phyloP scores from a whole-genome alignment of 371 early-diverging fungal genomes.

The Mucor indicus region DNA sequence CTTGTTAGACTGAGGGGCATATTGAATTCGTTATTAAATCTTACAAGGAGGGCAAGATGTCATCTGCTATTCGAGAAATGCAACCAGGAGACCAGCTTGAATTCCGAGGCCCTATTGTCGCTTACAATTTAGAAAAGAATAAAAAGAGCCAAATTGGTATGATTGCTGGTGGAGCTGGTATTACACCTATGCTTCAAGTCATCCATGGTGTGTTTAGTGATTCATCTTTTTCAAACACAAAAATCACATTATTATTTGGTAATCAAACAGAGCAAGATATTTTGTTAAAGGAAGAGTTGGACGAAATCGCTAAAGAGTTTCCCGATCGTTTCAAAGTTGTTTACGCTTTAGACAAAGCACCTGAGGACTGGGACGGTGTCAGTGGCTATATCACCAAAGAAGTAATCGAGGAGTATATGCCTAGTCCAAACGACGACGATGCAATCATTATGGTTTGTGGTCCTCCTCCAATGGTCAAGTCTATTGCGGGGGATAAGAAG shows the following conservation, averaged over 20 bases:
- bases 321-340: conserved; percentile 79
- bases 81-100: conserved; percentile 82
- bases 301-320: conserved; percentile 58
- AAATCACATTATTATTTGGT: conserved; percentile 84
- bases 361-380: conserved; percentile 64
- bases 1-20: conserved; percentile 55
- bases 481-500: conserved; percentile 80
- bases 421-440: conserved; percentile 51
- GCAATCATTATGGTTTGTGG: conserved; percentile 88
- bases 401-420: conserved; percentile 65
- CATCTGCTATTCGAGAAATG: conserved; percentile 70
- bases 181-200: conserved; percentile 90
- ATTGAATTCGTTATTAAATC: conserved; percentile 90
- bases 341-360: conserved; percentile 79
- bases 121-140: conserved; percentile 76
- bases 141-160: conserved; percentile 79
- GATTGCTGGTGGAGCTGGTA: conserved; percentile 89
- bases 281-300: conserved; percentile 79
- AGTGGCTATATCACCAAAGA: conserved; percentile 73
- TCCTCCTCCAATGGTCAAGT: conserved; percentile 76
- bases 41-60: conserved; percentile 73
- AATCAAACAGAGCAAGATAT: conserved; percentile 88
- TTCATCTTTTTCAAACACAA: conserved; percentile 66
- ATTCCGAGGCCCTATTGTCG: conserved; percentile 90
- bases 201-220: conserved; percentile 68